Evolutionary conservation across 176 grass and related monocot species (phyloP).

Genomic region (Leersia perrieri): DNA sequence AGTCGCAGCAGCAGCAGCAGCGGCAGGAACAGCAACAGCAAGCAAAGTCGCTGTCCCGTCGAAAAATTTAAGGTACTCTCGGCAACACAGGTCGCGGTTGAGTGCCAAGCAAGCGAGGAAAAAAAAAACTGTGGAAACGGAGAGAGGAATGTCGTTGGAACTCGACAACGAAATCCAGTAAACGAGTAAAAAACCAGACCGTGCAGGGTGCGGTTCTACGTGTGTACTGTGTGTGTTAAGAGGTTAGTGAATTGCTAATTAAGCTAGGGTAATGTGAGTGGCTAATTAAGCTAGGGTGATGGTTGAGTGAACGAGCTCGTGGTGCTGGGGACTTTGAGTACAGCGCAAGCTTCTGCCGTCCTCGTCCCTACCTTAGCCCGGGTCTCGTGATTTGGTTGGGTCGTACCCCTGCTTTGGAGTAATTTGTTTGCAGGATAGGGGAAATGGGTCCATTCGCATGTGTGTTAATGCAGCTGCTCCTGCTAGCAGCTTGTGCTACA

Average conservation of each 20-base stretch:
- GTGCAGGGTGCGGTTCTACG: not conserved
- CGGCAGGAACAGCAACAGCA: not conserved
- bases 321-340: constrained; percentile 32
- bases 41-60: constrained; percentile 12
- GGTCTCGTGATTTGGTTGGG: not conserved
- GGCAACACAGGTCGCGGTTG: not conserved
- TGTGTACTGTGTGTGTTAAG: not conserved
- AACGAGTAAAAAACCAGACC: not conserved
- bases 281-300: not conserved
- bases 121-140: not conserved
- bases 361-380: not conserved
- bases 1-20: not conserved
- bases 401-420: not conserved
- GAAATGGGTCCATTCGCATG: not conserved
- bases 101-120: constrained; percentile 28
- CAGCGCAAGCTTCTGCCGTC: constrained; percentile 12
- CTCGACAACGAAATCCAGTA: not conserved
- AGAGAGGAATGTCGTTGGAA: constrained; percentile 1
- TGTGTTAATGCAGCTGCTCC: not conserved
- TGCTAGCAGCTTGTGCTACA: not conserved
- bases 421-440: not conserved
- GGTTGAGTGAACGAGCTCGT: not conserved
- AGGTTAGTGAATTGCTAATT: not conserved
- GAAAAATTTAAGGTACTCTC: not conserved
- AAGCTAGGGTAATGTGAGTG: not conserved